Evolutionary conservation across 441 rosid species (phyloP).

Genomic region (Cnidoscolus chayamansa): DNA sequence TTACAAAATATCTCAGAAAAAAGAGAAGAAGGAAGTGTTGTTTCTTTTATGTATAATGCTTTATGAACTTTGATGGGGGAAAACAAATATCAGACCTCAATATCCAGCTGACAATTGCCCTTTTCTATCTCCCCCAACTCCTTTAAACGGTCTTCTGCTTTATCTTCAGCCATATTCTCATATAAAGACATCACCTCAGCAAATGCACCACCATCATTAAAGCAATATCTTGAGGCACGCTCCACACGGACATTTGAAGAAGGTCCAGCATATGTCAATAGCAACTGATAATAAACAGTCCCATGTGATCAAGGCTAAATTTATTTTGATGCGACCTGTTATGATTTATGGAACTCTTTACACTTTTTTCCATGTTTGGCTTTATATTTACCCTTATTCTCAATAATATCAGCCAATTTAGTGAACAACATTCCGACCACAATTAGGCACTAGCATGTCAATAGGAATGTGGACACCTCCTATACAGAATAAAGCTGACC

Average conservation of each 20-base stretch:
- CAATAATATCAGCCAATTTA: background rate
- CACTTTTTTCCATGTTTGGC: background rate
- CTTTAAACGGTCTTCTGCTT: slow-evolving; percentile 30
- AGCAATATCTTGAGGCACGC: slow-evolving; percentile 44
- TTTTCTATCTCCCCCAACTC: slow-evolving; percentile 29
- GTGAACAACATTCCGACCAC: too few species aligned
- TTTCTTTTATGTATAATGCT: background rate
- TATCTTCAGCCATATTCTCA: slow-evolving; percentile 42
- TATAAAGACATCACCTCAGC: slow-evolving; percentile 67
- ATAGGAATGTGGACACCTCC: background rate
- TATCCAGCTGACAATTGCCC: slow-evolving; percentile 27
- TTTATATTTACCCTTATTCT: background rate
- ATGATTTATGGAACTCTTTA: background rate
- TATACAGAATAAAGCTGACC: background rate
- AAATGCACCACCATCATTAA: slow-evolving; percentile 61
- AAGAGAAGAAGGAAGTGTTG: background rate
- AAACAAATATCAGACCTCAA: slow-evolving; percentile 43
- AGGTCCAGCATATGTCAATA: slow-evolving; percentile 81
- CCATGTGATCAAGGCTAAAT: slow-evolving; percentile 17
- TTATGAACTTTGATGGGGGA: background rate
- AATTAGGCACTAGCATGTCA: too few species aligned
- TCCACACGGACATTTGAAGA: slow-evolving; percentile 82
- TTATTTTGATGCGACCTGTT: background rate
- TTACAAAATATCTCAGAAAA: background rate
- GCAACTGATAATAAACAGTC: slow-evolving; percentile 43